These are phyloP conservation scores for Sporothrix variecibatus DNA, from an alignment of 2,329 filamentous ascomycete genomes.

Conservation along the genomic window DNA sequence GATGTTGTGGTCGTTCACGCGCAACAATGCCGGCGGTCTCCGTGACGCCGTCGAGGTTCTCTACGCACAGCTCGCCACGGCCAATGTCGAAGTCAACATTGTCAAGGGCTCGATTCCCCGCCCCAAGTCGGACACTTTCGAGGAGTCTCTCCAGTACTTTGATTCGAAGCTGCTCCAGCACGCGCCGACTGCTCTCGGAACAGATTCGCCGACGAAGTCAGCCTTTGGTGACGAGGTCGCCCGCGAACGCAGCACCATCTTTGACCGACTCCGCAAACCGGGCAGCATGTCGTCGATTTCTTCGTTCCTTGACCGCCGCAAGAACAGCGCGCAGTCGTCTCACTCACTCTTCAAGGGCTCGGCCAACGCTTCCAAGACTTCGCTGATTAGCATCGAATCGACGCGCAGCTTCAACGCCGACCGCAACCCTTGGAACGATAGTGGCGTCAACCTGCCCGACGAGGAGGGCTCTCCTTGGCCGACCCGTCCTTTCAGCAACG, in stretches of 20 bases:
- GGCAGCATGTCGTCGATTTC: slow-evolving; percentile 92
- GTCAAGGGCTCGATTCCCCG: slow-evolving; percentile 94
- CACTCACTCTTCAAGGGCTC: slow-evolving; percentile 90
- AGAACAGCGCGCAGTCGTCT: slow-evolving; percentile 86
- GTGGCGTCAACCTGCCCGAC: slow-evolving; percentile 89
- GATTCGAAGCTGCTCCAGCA: slow-evolving; percentile 96
- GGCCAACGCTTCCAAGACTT: slow-evolving; percentile 88
- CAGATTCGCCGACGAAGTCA: slow-evolving; percentile 85
- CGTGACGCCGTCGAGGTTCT: slow-evolving; percentile 96
- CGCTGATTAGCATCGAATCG: slow-evolving; percentile 92
- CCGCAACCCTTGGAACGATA: slow-evolving; percentile 97
- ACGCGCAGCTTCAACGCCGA: slow-evolving; percentile 87
- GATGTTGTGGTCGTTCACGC: slow-evolving; percentile 80
- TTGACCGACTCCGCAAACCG: slow-evolving; percentile 91
- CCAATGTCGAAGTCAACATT: slow-evolving; percentile 82
- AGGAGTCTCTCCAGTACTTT: slow-evolving; percentile 95
- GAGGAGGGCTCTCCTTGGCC: slow-evolving; percentile 72
- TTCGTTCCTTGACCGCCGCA: slow-evolving; percentile 92
- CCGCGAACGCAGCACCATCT: slow-evolving; percentile 78
- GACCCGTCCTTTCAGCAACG: slow-evolving; percentile 64
- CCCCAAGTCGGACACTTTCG: slow-evolving; percentile 98
- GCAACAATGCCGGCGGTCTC: slow-evolving; percentile 93
- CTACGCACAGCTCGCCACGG: slow-evolving; percentile 79
- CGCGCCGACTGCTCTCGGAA: slow-evolving; percentile 75
- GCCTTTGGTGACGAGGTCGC: slow-evolving; percentile 80